Percentiles rank a stretch among this genome's conserved stretches.
Evolutionary conservation across 768 basidiomycete genomes (phyloP).

Genomic region (Multifurca ochricompacta): DNA sequence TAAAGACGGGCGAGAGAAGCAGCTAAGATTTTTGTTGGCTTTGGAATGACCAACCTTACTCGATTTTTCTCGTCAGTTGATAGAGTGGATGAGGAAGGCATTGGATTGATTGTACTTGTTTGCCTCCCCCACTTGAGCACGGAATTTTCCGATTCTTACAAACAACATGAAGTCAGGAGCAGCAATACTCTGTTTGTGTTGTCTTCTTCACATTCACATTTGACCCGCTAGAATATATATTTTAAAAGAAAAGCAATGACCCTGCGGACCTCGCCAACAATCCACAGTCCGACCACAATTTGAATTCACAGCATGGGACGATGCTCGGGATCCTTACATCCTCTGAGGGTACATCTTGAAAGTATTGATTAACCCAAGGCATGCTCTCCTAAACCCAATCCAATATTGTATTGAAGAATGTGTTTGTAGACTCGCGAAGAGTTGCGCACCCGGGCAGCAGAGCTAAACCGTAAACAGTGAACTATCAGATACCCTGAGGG

Average conservation of each 20-base stretch:
- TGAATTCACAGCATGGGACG: constrained; percentile 32
- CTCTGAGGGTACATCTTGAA: constrained; percentile 37
- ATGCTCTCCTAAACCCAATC: constrained; percentile 15
- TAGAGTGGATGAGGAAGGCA: constrained; percentile 70
- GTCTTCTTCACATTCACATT: not conserved
- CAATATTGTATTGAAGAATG: no score
- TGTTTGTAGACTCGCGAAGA: constrained; percentile 45
- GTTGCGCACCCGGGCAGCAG: constrained; percentile 37
- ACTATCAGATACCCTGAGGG: not conserved
- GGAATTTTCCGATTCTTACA: not conserved
- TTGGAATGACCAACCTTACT: constrained; percentile 56
- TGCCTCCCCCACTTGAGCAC: not conserved
- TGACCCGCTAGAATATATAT: not conserved
- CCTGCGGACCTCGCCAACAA: constrained; percentile 38
- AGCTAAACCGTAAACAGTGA: constrained; percentile 31
- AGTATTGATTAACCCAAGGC: constrained; percentile 42
- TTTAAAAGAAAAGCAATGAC: constrained; percentile 57
- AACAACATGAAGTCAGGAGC: constrained; percentile 18
- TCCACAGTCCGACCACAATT: constrained; percentile 26
- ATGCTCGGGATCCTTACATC: constrained; percentile 43
- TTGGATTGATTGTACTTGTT: constrained; percentile 28
- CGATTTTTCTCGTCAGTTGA: constrained; percentile 68
- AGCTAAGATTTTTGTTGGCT: constrained; percentile 57
- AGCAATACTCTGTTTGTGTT: constrained; percentile 36
- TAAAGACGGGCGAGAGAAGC: constrained; percentile 88